Base-by-base conservation (phyloP, 768 basidiomycete genomes). In the Leccinum longicurvipes region DNA sequence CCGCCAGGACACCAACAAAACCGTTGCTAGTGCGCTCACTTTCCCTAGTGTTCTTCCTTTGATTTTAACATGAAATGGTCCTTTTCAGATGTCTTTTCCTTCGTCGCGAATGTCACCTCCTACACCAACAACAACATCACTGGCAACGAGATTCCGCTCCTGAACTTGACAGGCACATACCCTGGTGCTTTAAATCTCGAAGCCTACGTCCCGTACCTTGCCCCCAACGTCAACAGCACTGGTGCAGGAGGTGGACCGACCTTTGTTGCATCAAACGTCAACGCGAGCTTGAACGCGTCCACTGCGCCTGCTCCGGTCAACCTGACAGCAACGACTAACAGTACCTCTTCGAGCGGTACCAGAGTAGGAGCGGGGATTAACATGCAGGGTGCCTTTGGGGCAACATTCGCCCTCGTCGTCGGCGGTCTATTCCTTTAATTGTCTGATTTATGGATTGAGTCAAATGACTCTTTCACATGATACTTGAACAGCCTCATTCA, bases 1-100 rank as follows among this genome's bases (percentile, higher is more conserved):
- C 19, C 78, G 84, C 36, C 72, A 74, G 32, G 83, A 85, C 61
- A 79, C 78, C 46, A 83, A 83, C 69, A 71, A 74, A 72, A 77
- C 60, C 9, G 53, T 64, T 25, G n/a, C 56, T 27, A 68, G 63
- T 63, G 24, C 42, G 65, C 4, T 36, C 11, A 28, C 46, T 47
- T 5, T 17, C 6, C 6, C 27, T 32, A 3, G 4, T n/a, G 4
- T 19, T 1, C 29, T 21, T 36, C 10, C 25, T 7, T 15, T 12
- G 23, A 31, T 23, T 15, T 21, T 50, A 19, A 60, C 54, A 15
- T 36, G 6, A 19, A n/a, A 50, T 29, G 21, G 10, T n/a, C 14
- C 17, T 47, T 10, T 12, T 34, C 53, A 68, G 84, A 85, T 61
- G 82, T 85, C 54, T 83, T 79, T 70, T 53, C 67, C 25, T 68